These are phyloP conservation scores for Euphorbia peplus DNA, from an alignment of 345 rosid genomes.

Conservation along the genomic window DNA sequence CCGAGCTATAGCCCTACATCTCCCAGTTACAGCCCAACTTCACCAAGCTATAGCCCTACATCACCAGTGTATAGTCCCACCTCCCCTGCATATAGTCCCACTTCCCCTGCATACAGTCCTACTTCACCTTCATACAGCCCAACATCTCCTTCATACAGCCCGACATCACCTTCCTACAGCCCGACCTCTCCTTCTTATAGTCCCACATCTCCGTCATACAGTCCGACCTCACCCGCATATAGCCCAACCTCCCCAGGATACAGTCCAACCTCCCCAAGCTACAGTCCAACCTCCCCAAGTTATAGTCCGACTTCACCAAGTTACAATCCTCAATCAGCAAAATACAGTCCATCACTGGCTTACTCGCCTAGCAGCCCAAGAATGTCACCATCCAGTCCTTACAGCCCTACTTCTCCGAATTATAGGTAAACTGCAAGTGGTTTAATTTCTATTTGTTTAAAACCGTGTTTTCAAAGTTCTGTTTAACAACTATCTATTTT, in stretches of 20 bases:
- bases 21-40: conserved; percentile 75
- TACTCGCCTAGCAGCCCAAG: conserved; percentile 95
- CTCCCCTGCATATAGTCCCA: conserved; percentile 70
- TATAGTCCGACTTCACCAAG: conserved; percentile 37
- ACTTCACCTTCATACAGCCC: conserved; percentile 86
- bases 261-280: conserved; percentile 29
- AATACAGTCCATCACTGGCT: conserved; percentile 78
- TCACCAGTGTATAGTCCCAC: conserved; percentile 78
- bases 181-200: conserved; percentile 87
- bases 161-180: conserved; percentile 79
- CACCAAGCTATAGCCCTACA: conserved; percentile 77
- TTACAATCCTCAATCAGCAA: conserved; percentile 83
- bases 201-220: conserved; percentile 70
- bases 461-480: background rate
- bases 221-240: conserved; percentile 72
- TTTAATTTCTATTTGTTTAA: background rate
- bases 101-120: conserved; percentile 68
- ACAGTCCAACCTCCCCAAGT: conserved; percentile 27
- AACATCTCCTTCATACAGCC: conserved; percentile 78
- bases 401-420: conserved; percentile 93
- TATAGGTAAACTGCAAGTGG: conserved; percentile 47
- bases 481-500: background rate
- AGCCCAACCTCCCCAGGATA: conserved; percentile 31
- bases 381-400: conserved; percentile 81
- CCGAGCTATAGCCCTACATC: conserved; percentile 82